Conservation (phyloP, 164 flowering plant genomes). For the Hamamelis virginiana region DNA sequence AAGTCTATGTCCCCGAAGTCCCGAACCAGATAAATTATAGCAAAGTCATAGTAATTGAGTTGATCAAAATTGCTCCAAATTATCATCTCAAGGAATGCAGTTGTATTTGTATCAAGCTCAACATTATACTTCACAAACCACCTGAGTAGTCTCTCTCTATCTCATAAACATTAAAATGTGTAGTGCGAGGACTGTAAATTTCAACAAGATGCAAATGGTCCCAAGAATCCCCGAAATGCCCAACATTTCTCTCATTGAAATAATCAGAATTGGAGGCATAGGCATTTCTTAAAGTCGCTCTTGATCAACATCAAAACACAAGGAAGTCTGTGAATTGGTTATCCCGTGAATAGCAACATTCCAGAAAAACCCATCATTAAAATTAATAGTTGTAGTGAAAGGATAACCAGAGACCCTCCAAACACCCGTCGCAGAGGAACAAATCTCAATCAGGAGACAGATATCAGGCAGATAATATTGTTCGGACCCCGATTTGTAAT, state of each 20-base stretch:
- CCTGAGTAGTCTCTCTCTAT: slow-evolving; percentile 21
- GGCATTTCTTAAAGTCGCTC: slow-evolving; percentile 16
- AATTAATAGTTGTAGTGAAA: neutral
- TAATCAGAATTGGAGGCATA: slow-evolving; percentile 6
- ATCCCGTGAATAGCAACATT: slow-evolving; percentile 23
- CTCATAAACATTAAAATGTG: slow-evolving; percentile 21
- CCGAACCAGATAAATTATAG: slow-evolving; percentile 1
- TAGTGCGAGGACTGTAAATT: neutral
- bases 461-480: too few species aligned
- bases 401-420: slow-evolving; percentile 12
- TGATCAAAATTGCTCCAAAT: too few species aligned
- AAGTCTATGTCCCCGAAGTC: slow-evolving; percentile 19
- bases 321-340: neutral
- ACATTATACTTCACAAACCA: slow-evolving; percentile 27
- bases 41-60: too few species aligned
- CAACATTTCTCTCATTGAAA: neutral
- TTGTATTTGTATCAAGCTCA: slow-evolving; percentile 5
- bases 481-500: too few species aligned
- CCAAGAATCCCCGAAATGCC: slow-evolving; percentile 24
- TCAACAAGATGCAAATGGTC: slow-evolving; percentile 27
- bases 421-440: slow-evolving; percentile 12
- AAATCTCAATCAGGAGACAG: slow-evolving; percentile 15
- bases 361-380: slow-evolving; percentile 17
- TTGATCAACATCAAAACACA: slow-evolving; percentile 13
- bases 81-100: slow-evolving; percentile 9